Conservation (phyloP, 208 protist species). For the Trypanosoma rangeli region DNA sequence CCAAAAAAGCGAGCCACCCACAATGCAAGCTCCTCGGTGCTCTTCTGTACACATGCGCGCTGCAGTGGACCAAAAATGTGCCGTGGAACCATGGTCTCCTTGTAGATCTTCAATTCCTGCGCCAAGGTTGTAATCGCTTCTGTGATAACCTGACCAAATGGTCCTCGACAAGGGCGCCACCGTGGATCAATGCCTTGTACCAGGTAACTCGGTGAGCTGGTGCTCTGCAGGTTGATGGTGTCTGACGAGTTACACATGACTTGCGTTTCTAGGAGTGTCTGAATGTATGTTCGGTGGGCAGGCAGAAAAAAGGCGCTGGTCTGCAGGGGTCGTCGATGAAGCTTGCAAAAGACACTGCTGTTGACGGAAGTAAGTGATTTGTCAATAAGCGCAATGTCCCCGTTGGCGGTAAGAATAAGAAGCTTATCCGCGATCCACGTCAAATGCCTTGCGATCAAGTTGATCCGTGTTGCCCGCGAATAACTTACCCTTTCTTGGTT, state of each 20-base stretch:
- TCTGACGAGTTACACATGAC: neutral
- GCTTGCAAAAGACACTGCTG: slow-evolving; percentile 55
- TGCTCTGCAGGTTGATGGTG: neutral
- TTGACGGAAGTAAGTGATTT: slow-evolving; percentile 50
- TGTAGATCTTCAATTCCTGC: slow-evolving; percentile 76
- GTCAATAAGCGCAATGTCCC: slow-evolving; percentile 61
- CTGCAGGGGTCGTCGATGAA: slow-evolving; percentile 67
- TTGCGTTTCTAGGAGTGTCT: slow-evolving; percentile 43
- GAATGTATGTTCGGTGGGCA: slow-evolving; percentile 66
- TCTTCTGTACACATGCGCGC: slow-evolving; percentile 4
- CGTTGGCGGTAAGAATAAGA: slow-evolving; percentile 49
- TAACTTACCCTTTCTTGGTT: slow-evolving; percentile 50
- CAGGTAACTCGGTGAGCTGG: slow-evolving; percentile 39
- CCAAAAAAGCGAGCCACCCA: slow-evolving; percentile 58
- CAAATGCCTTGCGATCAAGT: slow-evolving; percentile 37
- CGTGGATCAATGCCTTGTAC: slow-evolving; percentile 33
- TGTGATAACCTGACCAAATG: slow-evolving; percentile 74
- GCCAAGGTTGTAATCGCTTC: slow-evolving; percentile 43
- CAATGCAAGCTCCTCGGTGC: slow-evolving; percentile 26
- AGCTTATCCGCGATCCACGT: slow-evolving; percentile 44
- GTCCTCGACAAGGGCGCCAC: slow-evolving; percentile 63
- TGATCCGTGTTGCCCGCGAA: slow-evolving; percentile 30
- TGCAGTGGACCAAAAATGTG: slow-evolving; percentile 25
- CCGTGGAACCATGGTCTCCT: slow-evolving; percentile 67
- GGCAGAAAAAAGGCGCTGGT: slow-evolving; percentile 76